Base-by-base conservation (phyloP, 225 moss, liverwort and hornwort genomes). In the Polytrichum formosum region DNA sequence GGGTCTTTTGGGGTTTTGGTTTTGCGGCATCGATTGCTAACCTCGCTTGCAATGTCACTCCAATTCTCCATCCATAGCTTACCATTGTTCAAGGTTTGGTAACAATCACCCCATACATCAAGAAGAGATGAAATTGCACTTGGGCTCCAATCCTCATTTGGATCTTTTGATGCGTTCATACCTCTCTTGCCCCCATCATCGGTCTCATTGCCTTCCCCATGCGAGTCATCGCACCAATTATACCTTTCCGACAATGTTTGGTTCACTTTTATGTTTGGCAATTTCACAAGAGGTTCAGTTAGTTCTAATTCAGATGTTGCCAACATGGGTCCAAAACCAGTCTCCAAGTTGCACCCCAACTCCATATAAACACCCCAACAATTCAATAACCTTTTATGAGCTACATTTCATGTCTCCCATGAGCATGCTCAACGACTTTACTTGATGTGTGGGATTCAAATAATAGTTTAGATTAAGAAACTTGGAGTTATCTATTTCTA, bases 1-100 rank as follows among this genome's bases (percentile, higher is more conserved):
- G 26, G 6, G 7, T 81, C 74, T 71, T 82, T 85, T 30, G 74
- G 54, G 28, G 76, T 81, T 0, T 76, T 85, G 37, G 68, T 71
- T 8, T 28, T 63, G 53, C 20, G 35, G 18, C 66, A 74, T 0
- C 29, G 66, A 0, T 0, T 0, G 72, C 26, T 66, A 28, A 79
- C 74, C 73, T 76, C 72, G 7, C 46, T 18, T 0, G 68, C 68
- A 1, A 85, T 71, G 71, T 76, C 28, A 35, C 46, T 46, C 46
- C 46, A 46, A 46, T 46, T 46, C 13, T 55, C 33, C 55, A 28
- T 68, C 18, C 35, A 20, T 27, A 68, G 27, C 53, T 68, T 68
- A 13, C 68, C 26, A 13, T 68, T 68, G 54, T 68, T 56, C 19
- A 28, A 26, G 26, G 68, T 25, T 18, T 68, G 54, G 68, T 68